Base-by-base conservation (phyloP, 441 rosid genomes). In the Biscutella laevigata region DNA sequence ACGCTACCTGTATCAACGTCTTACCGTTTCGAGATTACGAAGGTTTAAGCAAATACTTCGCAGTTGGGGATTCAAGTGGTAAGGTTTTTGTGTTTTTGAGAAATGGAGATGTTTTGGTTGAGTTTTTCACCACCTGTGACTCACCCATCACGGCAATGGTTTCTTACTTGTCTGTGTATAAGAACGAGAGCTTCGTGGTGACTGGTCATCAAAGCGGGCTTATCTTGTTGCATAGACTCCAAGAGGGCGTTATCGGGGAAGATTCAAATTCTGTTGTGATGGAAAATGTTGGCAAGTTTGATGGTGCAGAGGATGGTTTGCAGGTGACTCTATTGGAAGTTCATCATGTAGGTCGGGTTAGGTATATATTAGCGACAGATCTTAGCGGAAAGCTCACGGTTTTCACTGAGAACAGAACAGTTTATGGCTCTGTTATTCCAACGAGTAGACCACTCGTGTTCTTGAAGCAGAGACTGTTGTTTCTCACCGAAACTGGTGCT, bases 391-490 rank as follows among this genome's bases (percentile, higher is more conserved):
- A 66, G 61, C 77, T 94, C 26, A 70, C 62, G 37, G 95, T 84
- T 59, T 83, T 75, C 39, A 81, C 73, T 19, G 95, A 86, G 62
- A 75, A 83, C 22, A 90, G 99, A 27, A 70, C 82, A 2, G 38
- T 86, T 37, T 67, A 86, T 56, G 97, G 99, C 2, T 81, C 95
- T 2, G 90, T 72, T 7, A 53, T 47, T 38, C 91, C 88, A 4
- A 8, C 44, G 0, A 83, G 90, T 46, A 78, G 73, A 71, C 95
- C 96, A 5, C 79, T 94, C 3, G 91, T 77, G 4, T 89, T 94
- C 73, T 71, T 84, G 75, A 88, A 86, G 77, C 99, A 89, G 65
- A 86, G 96, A 73, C 80, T 86, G 59, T 73, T 94, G 82, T 94
- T 94, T 73, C 76, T 94, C 67, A 89, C 95, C 0, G 89, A 89